phyloP scores from a whole-genome alignment of 306 rosid species.

The Pachyrhizus erosus region DNA sequence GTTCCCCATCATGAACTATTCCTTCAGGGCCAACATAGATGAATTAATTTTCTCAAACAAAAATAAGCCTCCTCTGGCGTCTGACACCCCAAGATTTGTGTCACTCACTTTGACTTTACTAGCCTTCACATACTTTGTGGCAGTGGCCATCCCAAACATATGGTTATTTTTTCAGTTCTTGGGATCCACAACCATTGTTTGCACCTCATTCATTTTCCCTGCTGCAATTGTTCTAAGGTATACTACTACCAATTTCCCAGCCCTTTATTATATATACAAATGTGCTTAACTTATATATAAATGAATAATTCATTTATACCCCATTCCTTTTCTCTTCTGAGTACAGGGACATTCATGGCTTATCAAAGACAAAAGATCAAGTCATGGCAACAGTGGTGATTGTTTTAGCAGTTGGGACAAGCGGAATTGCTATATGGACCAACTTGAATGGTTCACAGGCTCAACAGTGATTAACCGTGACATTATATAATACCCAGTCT shows the following conservation, averaged over 20 bases:
- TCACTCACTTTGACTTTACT: slow-evolving; percentile 50
- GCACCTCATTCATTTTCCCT: slow-evolving; percentile 63
- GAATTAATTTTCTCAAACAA: slow-evolving; percentile 55
- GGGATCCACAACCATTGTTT: slow-evolving; percentile 69
- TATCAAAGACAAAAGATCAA: slow-evolving; percentile 48
- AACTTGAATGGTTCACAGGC: slow-evolving; percentile 35
- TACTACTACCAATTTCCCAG: not conserved
- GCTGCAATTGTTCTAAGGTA: slow-evolving; percentile 63
- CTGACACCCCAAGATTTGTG: slow-evolving; percentile 56
- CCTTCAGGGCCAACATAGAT: slow-evolving; percentile 63
- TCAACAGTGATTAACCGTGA: not conserved
- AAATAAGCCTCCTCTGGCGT: slow-evolving; percentile 42
- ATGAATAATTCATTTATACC: not conserved
- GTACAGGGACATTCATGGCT: slow-evolving; percentile 45
- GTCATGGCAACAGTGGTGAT: slow-evolving; percentile 46
- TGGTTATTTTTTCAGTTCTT: slow-evolving; percentile 70
- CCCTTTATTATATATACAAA: no score
- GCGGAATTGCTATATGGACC: slow-evolving; percentile 57
- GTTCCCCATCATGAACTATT: slow-evolving; percentile 58
- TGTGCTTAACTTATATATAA: not conserved
- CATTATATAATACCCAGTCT: not conserved
- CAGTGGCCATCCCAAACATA: slow-evolving; percentile 64
- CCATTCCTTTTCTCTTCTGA: not conserved
- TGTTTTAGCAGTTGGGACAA: slow-evolving; percentile 45
- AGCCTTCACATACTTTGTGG: slow-evolving; percentile 46